These are phyloP conservation scores for Naganishia vishniacii DNA, from an alignment of 768 basidiomycete species.

Conservation along the genomic window DNA sequence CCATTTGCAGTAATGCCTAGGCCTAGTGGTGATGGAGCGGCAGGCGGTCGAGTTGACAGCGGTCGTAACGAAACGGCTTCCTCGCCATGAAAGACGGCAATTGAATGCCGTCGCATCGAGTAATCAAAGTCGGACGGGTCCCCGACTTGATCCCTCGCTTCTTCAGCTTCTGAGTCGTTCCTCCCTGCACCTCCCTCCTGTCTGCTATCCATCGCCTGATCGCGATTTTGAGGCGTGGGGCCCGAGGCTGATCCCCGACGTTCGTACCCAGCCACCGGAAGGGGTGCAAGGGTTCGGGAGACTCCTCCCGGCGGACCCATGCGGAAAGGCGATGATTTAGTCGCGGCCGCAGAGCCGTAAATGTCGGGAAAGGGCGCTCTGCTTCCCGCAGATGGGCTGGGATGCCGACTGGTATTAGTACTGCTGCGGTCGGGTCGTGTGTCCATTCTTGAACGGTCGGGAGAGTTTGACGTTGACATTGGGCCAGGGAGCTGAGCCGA, in stretches of 20 bases:
- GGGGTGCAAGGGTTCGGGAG: slow-evolving; percentile 6
- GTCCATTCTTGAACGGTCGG: slow-evolving; percentile 3
- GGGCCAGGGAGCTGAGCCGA: neutral
- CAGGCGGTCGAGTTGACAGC: slow-evolving; percentile 13
- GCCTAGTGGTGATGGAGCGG: slow-evolving; percentile 16
- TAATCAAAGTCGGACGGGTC: slow-evolving; percentile 60
- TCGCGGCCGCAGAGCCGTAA: neutral
- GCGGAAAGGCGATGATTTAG: neutral
- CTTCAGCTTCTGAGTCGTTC: slow-evolving; percentile 16
- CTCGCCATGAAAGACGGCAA: slow-evolving; percentile 49
- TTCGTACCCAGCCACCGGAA: slow-evolving; percentile 12
- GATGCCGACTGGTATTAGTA: neutral
- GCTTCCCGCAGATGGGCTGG: neutral
- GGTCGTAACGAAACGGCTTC: neutral
- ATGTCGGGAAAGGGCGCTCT: slow-evolving; percentile 1
- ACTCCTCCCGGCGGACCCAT: slow-evolving; percentile 14
- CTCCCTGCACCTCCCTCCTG: neutral
- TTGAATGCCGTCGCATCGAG: slow-evolving; percentile 66
- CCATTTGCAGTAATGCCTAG: neutral
- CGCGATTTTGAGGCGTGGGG: neutral
- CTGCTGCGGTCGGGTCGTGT: neutral
- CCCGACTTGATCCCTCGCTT: slow-evolving; percentile 24
- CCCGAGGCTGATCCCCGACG: slow-evolving; percentile 5
- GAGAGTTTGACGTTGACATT: slow-evolving; percentile 5
- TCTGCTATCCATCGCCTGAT: neutral